Conservation (phyloP, 345 rosid species). For the Lepidium sativum region DNA sequence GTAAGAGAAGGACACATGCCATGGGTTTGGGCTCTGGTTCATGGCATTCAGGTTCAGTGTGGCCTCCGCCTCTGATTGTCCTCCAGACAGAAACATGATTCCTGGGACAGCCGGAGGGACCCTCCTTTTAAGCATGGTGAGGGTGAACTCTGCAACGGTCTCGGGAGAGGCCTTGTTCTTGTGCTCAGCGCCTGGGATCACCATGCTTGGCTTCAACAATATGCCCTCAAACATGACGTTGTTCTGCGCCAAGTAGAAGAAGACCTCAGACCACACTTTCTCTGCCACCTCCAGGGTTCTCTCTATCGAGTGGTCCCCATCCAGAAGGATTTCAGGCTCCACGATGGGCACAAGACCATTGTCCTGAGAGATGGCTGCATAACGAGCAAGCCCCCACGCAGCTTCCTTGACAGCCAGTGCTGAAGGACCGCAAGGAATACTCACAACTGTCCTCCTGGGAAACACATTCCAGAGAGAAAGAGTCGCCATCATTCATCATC, state of each 20-base stretch:
- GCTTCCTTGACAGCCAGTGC: constrained; percentile 97
- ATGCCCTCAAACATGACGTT: constrained; percentile 87
- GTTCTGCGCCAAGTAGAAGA: constrained; percentile 87
- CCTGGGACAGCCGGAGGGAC: constrained; percentile 99
- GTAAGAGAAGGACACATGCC: constrained; percentile 98
- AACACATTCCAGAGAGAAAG: not conserved
- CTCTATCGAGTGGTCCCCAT: constrained; percentile 90
- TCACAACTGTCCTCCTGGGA: constrained; percentile 89
- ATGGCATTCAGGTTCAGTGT: constrained; percentile 89
- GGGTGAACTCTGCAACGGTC: constrained; percentile 83
- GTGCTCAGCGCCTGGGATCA: constrained; percentile 95
- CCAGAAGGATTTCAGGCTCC: constrained; percentile 98
- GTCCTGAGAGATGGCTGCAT: constrained; percentile 98
- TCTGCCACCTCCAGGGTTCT: constrained; percentile 96
- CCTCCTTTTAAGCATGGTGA: constrained; percentile 82
- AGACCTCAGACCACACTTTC: constrained; percentile 97
- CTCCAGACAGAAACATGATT: constrained; percentile 97
- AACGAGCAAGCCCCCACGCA: constrained; percentile 97
- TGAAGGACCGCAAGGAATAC: constrained; percentile 97
- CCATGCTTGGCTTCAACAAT: constrained; percentile 97
- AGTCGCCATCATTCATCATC: not conserved
- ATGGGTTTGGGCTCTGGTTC: constrained; percentile 97
- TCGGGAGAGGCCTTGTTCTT: constrained; percentile 85
- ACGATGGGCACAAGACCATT: constrained; percentile 96
- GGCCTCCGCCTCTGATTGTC: constrained; percentile 94